Base-by-base conservation (phyloP, 352 stramenopile genomes). In the Blastocystis sp. region DNA sequence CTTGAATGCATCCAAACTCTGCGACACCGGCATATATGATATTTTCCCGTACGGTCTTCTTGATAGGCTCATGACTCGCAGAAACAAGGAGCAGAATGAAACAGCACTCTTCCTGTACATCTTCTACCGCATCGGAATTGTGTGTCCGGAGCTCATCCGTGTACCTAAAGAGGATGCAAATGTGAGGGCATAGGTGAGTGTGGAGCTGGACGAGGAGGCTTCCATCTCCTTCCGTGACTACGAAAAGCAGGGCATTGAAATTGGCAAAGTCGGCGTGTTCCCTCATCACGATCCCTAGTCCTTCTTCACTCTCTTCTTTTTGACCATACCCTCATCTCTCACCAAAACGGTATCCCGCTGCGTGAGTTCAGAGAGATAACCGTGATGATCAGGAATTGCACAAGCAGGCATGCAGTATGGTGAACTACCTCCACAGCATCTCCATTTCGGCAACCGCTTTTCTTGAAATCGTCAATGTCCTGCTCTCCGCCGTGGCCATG, bases 141-240 rank as follows among this genome's bases (percentile, higher is more conserved):
- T 84, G 19, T 84, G 74, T 84, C 74, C 74, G 34, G 74, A 84
- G 24, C 48, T 84, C 19, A 34, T 84, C 34, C 74, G 74, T 2
- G 74, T 84, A 38, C 2, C 6, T 70, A 4, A 48, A 6, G 45
- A 48, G 38, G 19, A 14, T 57, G 17, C 54, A 10, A 34, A n/a
- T 9, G 28, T 34, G 3, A 59, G 0, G 17, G 21, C 24, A 21
- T 60, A 84, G 74, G 45, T 59, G 9, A 84, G 28, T 57, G 34
- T 84, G 19, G 48, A 69, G 45, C 34, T 84, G 7, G 74, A 84
- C 43, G 74, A 84, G 48, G 74, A 70, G 28, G 74, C 34, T 40
- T 68, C 74, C 38, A 84, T 84, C 69, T 84, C 74, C 2, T 84
- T 84, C 42, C 14, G 19, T 19, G 40, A 62, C 14, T 84, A 84